A percentile compares a stretch with the other conserved stretches of the same genome.
Conservation (phyloP, 1,284 basidiomycete species). For the Cryptococcus sp. region DNA sequence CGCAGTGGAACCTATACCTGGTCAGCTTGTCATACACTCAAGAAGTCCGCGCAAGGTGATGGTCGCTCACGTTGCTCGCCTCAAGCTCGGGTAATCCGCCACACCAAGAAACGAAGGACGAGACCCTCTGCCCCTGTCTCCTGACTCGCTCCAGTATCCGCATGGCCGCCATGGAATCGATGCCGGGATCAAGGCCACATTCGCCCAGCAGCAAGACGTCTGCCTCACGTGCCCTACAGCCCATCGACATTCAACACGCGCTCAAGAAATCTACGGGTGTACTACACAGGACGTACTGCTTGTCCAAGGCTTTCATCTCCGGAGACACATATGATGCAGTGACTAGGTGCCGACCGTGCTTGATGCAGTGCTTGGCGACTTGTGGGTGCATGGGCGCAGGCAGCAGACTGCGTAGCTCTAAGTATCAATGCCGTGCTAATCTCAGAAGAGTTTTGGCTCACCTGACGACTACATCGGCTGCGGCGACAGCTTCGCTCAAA, state of each 20-base stretch:
- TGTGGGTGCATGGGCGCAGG: conserved; percentile 75
- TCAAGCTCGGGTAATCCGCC: conserved; percentile 88
- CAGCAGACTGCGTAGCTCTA: conserved; percentile 62
- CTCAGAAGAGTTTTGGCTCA: conserved; percentile 42
- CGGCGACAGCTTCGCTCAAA: conserved; percentile 61
- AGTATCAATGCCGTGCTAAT: not conserved
- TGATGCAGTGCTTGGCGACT: conserved; percentile 77
- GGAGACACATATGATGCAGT: conserved; percentile 91
- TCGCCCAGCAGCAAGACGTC: conserved; percentile 84
- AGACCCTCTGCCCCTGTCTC: conserved; percentile 63
- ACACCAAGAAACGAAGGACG: conserved; percentile 88
- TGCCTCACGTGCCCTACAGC: conserved; percentile 64
- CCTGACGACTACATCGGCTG: conserved; percentile 70
- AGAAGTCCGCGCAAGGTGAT: too few relatives aligned
- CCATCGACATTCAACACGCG: not conserved
- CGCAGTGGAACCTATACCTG: conserved; percentile 64
- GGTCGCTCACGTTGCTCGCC: conserved; percentile 53
- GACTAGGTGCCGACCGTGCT: conserved; percentile 74
- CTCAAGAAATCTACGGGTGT: not conserved
- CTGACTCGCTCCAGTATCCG: conserved; percentile 67
- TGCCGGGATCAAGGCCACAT: conserved; percentile 92
- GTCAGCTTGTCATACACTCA: not conserved
- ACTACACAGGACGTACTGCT: conserved; percentile 57
- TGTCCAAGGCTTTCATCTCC: conserved; percentile 71
- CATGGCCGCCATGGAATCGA: conserved; percentile 86